Base-by-base conservation (phyloP, 2,329 filamentous ascomycete genomes). In the Ambrosiella cleistominuta region DNA sequence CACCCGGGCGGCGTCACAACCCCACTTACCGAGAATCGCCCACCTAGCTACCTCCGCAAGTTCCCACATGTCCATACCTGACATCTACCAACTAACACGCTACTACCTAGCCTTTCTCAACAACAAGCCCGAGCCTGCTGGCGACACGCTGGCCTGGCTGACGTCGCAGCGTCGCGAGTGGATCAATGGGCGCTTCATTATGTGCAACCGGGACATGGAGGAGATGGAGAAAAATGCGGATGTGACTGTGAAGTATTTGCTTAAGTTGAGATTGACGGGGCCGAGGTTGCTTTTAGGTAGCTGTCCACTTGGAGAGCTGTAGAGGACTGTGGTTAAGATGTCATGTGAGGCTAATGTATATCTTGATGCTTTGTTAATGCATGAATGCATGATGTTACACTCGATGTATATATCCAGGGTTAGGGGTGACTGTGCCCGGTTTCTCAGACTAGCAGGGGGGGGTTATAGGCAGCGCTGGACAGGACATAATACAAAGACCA, bases 91-190 rank as follows among this genome's bases (percentile, higher is more conserved):
- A 3, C 27, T 27, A 27, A 7, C n/a, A 6, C 15, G 15, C 15
- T 42, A 3, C 40, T 51, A 3, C 27, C 7, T 35, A 51, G 47
- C 47, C 13, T 51, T 51, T 17, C 47, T 19, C 17, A 17, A 9
- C 15, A 12, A 51, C 27, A 51, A 17, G 2, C 15, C n/a, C 1
- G 47, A 27, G 47, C 9, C 35, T 17, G 47, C n/a, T 1, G 47
- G 7, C 4, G 27, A 51, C n/a, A 51, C 17, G 27, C 13, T 51
- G 35, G 59, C 63, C 1, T 68, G 65, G 64, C 60, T 68, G 37
- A 65, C 65, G 2, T 61, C 60, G 7, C 65, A 68, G 62, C 65
- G 65, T 19, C 64, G 67, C 35, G 66, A 68, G 6, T 73, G 71
- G 71, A 63, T 72, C 13, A 60, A 57, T 47, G 65, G 66, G 35